Evolutionary conservation across 352 stramenopile genomes (phyloP), one percentile per base, ranked within the genome.

Genomic region (Globisporangium irregulare): DNA sequence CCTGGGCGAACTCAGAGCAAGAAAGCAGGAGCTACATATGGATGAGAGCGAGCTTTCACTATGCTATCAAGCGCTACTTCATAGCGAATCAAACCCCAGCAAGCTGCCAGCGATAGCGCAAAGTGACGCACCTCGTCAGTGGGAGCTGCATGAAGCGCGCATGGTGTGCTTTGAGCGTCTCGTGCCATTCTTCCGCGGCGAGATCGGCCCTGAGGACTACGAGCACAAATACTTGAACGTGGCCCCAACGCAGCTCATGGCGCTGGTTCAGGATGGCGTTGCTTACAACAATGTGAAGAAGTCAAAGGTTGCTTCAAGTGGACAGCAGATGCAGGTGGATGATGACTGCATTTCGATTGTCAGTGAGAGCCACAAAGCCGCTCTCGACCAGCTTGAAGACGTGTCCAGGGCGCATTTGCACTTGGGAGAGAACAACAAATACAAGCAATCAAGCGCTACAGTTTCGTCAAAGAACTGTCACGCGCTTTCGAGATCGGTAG

Each of bases 161-260:
- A 78, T 89, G 38, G 46, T 63, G 25, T 89, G 77, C 63, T 89
- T 88, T 57, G 73, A 81, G 59, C 67, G 24, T 1, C 56, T 92
- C 1, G 73, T 85, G 4, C 68, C 69, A 18, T 59, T 87, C 27
- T 86, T 89, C 55, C 81, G 84, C 59, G 73, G 58, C 12, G 59
- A 73, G 4, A 74, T 92, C 3, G 34, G 25, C 27, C 22, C 55
- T 0, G 72, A 82, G 2, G 76, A 87, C 29, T 67, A 71, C 5
- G 77, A 84, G 20, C 68, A 74, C 71, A 89, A 86, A 69, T 90
- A 90, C 60, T 53, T 80, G 50, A 51, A 20, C 14, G 81, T 88
- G 73, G 59, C 71, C 0, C 46, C 73, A 5, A 56, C 73, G 14
- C 81, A 90, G 55, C 63, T 92, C 9, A 59, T 70, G 46, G 65